These are phyloP conservation scores for Podospora bellae-mahoneyi DNA, from an alignment of 495 filamentous ascomycete species.

Conservation along the genomic window DNA sequence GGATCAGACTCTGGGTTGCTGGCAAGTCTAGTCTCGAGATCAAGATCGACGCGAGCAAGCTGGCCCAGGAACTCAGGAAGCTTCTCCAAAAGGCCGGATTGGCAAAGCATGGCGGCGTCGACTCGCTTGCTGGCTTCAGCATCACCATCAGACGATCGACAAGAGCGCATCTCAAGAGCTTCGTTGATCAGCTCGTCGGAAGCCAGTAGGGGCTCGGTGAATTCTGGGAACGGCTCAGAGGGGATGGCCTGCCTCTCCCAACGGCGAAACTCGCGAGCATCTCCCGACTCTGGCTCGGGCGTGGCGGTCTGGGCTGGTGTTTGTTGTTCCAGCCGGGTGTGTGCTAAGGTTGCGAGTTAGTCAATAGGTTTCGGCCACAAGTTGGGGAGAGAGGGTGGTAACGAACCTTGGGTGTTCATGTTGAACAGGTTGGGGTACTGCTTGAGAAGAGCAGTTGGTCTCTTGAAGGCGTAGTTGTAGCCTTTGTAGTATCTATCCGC, in stretches of 20 bases:
- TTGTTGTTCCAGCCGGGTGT: constrained; percentile 13
- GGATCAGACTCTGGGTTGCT: constrained; percentile 19
- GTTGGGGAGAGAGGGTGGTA: background rate
- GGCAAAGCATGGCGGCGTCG: constrained; percentile 24
- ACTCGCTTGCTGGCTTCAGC: constrained; percentile 26
- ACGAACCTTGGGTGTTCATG: constrained; percentile 21
- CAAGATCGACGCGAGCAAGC: constrained; percentile 28
- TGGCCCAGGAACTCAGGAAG: constrained; percentile 33
- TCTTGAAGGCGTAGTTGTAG: constrained; percentile 20
- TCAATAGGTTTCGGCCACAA: background rate
- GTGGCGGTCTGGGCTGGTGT: constrained; percentile 13
- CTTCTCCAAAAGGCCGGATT: constrained; percentile 22
- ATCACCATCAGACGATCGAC: constrained; percentile 5
- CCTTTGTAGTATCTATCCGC: constrained; percentile 25
- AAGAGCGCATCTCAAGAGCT: constrained; percentile 23
- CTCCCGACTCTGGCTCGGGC: constrained; percentile 21
- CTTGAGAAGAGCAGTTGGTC: constrained; percentile 18
- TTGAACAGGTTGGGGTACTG: constrained; percentile 29
- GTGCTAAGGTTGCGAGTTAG: constrained; percentile 9
- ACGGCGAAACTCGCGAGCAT: constrained; percentile 14
- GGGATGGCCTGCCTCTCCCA: constrained; percentile 20
- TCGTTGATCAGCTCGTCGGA: constrained; percentile 27
- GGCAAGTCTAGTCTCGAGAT: constrained; percentile 26
- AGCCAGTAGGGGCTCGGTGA: constrained; percentile 27
- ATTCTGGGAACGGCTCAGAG: constrained; percentile 25